Conservation (phyloP, 2,329 filamentous ascomycete genomes). For the Geosmithia morbida region DNA sequence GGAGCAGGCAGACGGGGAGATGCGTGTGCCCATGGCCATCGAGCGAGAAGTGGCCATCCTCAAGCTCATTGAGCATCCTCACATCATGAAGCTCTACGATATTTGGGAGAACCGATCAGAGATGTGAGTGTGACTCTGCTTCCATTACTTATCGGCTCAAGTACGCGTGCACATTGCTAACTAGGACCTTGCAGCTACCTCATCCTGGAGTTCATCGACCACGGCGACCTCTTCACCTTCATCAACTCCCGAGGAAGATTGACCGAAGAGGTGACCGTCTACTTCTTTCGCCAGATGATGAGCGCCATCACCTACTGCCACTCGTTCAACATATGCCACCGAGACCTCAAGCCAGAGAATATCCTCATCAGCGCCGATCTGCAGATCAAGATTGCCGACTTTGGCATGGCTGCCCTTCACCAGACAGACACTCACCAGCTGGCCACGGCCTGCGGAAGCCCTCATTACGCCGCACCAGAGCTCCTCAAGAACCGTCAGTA, state of each 20-base stretch:
- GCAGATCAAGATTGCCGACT: constrained; percentile 88
- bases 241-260: constrained; percentile 64
- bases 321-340: constrained; percentile 86
- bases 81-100: constrained; percentile 88
- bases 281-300: constrained; percentile 85
- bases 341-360: constrained; percentile 94
- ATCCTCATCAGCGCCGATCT: constrained; percentile 67
- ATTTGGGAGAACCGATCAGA: constrained; percentile 96
- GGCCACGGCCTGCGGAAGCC: constrained; percentile 85
- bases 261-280: constrained; percentile 65
- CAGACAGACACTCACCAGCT: constrained; percentile 69
- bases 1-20: constrained; percentile 42
- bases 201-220: constrained; percentile 80
- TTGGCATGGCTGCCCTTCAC: constrained; percentile 88
- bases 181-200: constrained; percentile 52
- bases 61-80: constrained; percentile 88
- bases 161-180: constrained; percentile 4
- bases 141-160: too few relatives aligned
- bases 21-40: constrained; percentile 71
- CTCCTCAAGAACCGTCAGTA: constrained; percentile 68
- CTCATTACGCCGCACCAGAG: constrained; percentile 92
- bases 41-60: constrained; percentile 94
- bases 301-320: constrained; percentile 88
- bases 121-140: constrained; percentile 49
- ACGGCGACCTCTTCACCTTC: constrained; percentile 71